Percentiles rank a stretch among this genome's conserved stretches.
Evolutionary conservation across 345 rosid species (phyloP).

Genomic region (Populus tremula): DNA sequence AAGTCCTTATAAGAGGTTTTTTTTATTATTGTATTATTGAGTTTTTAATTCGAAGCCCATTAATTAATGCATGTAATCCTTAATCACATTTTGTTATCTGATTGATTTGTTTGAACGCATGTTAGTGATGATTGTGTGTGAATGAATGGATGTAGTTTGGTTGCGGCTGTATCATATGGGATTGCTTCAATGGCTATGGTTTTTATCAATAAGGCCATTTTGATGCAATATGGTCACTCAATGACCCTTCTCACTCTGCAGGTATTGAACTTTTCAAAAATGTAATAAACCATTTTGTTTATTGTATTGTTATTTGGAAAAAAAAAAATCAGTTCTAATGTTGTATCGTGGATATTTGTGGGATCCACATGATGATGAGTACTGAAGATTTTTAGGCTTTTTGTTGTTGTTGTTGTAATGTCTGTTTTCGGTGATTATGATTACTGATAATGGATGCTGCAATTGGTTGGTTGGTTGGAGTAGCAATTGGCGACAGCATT

Average conservation of each 20-base stretch:
- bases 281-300: neutral
- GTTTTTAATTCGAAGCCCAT: neutral
- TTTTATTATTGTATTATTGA: neutral
- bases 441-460: neutral
- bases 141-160: slow-evolving; percentile 57
- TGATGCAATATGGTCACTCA: slow-evolving; percentile 79
- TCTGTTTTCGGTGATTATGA: slow-evolving; percentile 1
- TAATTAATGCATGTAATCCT: neutral
- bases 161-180: slow-evolving; percentile 84
- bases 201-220: slow-evolving; percentile 85
- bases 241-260: slow-evolving; percentile 89
- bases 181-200: slow-evolving; percentile 97
- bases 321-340: neutral
- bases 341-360: neutral
- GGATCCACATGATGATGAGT: neutral
- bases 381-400: neutral
- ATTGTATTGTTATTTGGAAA: neutral
- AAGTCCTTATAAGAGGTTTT: slow-evolving; percentile 33
- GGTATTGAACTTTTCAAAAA: slow-evolving; percentile 37
- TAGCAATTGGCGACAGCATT: slow-evolving; percentile 87
- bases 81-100: neutral
- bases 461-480: slow-evolving; percentile 21
- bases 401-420: neutral
- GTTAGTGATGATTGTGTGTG: neutral
- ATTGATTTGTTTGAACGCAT: neutral